phyloP scores from a whole-genome alignment of 495 filamentous ascomycete species.

The Talaromyces liani region DNA sequence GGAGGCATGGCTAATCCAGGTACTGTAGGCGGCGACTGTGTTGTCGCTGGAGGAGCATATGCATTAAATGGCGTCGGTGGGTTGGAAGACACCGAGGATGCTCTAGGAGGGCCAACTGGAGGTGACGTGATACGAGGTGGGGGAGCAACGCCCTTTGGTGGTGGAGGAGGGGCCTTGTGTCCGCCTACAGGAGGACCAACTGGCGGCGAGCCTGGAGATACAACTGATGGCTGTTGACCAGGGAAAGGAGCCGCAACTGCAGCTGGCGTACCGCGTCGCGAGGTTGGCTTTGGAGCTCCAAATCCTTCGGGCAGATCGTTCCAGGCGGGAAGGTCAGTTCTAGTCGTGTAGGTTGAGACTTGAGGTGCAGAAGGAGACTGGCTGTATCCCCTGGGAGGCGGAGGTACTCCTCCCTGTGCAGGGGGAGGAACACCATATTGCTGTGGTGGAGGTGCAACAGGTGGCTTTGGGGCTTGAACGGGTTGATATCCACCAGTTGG shows the following conservation, averaged over 20 bases:
- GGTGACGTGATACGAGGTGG: slow-evolving; percentile 52
- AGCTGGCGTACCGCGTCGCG: slow-evolving; percentile 64
- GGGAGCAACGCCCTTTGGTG: slow-evolving; percentile 40
- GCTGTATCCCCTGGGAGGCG: slow-evolving; percentile 50
- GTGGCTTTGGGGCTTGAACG: slow-evolving; percentile 29
- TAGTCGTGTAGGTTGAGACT: slow-evolving; percentile 57
- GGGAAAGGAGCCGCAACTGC: slow-evolving; percentile 60
- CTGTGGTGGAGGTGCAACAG: slow-evolving; percentile 24
- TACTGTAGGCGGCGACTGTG: slow-evolving; percentile 27
- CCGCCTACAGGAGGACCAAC: slow-evolving; percentile 25
- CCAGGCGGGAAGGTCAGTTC: slow-evolving; percentile 70
- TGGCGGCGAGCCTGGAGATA: slow-evolving; percentile 38
- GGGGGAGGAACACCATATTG: slow-evolving; percentile 33
- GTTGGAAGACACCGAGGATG: slow-evolving; percentile 38
- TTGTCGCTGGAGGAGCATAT: slow-evolving; percentile 59
- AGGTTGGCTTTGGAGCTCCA: slow-evolving; percentile 55
- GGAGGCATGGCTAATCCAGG: slow-evolving; percentile 34
- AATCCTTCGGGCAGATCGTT: slow-evolving; percentile 89
- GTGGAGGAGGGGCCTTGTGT: slow-evolving; percentile 40
- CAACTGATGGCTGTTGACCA: slow-evolving; percentile 50
- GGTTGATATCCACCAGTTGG: slow-evolving; percentile 42
- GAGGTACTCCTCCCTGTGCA: slow-evolving; percentile 36
- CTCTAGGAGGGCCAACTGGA: slow-evolving; percentile 24
- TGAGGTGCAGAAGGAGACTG: slow-evolving; percentile 51
- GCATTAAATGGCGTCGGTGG: slow-evolving; percentile 56